phyloP scores from a whole-genome alignment of 257 asterid species.

The Salvia hispanica region DNA sequence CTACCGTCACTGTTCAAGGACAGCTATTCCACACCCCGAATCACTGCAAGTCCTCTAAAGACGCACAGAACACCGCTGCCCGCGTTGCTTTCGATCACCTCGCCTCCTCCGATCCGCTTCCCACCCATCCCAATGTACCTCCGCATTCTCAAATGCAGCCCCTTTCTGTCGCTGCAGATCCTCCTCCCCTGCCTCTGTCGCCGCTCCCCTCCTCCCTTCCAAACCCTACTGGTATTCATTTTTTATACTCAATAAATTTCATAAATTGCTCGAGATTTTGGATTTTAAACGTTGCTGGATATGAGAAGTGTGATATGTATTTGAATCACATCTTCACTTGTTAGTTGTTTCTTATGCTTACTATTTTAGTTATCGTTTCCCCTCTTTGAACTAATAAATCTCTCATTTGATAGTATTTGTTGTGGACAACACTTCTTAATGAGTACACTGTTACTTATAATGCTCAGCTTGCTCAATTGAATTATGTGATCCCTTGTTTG shows the following conservation, averaged over 20 bases:
- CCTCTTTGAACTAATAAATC: neutral
- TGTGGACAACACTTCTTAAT: neutral
- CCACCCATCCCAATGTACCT: neutral
- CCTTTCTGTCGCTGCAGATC: neutral
- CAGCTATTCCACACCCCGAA: slow-evolving; percentile 44
- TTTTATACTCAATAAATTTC: too few relatives aligned
- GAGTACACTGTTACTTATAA: neutral
- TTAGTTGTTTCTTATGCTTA: neutral
- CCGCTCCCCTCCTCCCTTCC: slow-evolving; percentile 45
- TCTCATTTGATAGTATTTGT: neutral
- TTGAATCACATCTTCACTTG: neutral
- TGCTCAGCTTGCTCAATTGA: neutral
- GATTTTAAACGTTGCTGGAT: neutral
- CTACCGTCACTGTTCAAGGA: slow-evolving; percentile 47
- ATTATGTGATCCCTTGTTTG: neutral
- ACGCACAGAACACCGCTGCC: slow-evolving; percentile 67
- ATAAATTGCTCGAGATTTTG: neutral
- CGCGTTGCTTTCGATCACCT: slow-evolving; percentile 40
- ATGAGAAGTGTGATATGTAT: neutral
- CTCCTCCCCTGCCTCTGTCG: slow-evolving; percentile 31
- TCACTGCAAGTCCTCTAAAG: slow-evolving; percentile 51
- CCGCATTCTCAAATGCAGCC: slow-evolving; percentile 19
- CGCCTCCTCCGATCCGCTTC: neutral
- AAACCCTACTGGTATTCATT: slow-evolving; percentile 34
- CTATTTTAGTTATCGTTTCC: too few relatives aligned